These are phyloP conservation scores for Penicillium antarcticum DNA, from an alignment of 495 filamentous ascomycete species.

Conservation along the genomic window DNA sequence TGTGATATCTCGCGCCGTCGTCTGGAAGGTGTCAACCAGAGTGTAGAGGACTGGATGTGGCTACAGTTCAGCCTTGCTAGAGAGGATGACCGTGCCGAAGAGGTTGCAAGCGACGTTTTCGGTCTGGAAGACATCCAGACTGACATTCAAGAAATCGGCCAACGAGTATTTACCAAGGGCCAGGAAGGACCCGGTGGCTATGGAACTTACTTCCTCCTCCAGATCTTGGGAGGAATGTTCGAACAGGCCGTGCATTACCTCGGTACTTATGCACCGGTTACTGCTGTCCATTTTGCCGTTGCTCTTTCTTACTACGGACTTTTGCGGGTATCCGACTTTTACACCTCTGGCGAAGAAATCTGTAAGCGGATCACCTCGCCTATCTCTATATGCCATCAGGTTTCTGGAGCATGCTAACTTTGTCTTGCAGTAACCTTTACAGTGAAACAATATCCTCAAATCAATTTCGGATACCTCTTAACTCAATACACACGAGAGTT, in stretches of 20 bases:
- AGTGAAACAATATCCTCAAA: slow-evolving; percentile 77
- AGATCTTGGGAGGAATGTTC: slow-evolving; percentile 89
- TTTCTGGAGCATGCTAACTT: slow-evolving; percentile 28
- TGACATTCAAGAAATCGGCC: slow-evolving; percentile 83
- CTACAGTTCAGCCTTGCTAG: slow-evolving; percentile 88
- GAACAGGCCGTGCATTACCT: slow-evolving; percentile 90
- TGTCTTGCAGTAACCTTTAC: slow-evolving; percentile 53
- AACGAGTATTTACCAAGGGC: slow-evolving; percentile 77
- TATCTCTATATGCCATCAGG: neutral
- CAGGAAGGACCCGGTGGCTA: slow-evolving; percentile 70
- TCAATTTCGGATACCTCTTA: slow-evolving; percentile 91
- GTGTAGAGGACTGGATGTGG: slow-evolving; percentile 96
- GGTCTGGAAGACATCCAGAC: slow-evolving; percentile 81
- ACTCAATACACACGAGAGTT: slow-evolving; percentile 96
- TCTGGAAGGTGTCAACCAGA: slow-evolving; percentile 74
- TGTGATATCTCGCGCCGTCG: slow-evolving; percentile 81
- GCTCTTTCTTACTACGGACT: slow-evolving; percentile 88
- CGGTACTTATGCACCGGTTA: slow-evolving; percentile 82
- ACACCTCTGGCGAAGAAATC: slow-evolving; percentile 65
- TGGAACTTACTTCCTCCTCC: slow-evolving; percentile 88
- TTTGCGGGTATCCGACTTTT: slow-evolving; percentile 75
- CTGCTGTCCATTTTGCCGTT: slow-evolving; percentile 93
- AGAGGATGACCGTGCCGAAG: slow-evolving; percentile 77
- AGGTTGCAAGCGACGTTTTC: slow-evolving; percentile 84
- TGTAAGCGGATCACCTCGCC: slow-evolving; percentile 43